These are phyloP conservation scores for Macrolepiota fuliginosa DNA, from an alignment of 768 basidiomycete genomes.

Conservation along the genomic window DNA sequence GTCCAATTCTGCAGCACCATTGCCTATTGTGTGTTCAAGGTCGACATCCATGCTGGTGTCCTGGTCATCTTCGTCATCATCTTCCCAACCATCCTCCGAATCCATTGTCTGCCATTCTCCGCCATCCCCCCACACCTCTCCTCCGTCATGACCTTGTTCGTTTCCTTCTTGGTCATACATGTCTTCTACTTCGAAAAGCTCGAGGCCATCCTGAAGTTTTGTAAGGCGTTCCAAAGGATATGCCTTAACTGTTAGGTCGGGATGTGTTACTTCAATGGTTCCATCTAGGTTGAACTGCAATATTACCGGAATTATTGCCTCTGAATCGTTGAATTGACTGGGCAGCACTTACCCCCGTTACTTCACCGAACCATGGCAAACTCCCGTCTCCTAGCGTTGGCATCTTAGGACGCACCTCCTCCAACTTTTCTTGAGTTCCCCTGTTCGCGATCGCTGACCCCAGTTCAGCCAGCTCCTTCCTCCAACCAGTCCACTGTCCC, in stretches of 20 bases:
- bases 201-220: constrained; percentile 76
- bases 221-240: constrained; percentile 71
- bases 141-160: constrained; percentile 39
- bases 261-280: constrained; percentile 67
- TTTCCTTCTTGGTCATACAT: constrained; percentile 53
- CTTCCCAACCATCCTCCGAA: constrained; percentile 36
- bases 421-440: constrained; percentile 34
- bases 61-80: constrained; percentile 20
- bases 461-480: constrained; percentile 67
- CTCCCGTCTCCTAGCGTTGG: constrained; percentile 36
- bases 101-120: constrained; percentile 47
- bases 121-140: constrained; percentile 41
- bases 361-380: constrained; percentile 86
- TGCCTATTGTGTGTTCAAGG: not conserved
- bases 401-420: constrained; percentile 41
- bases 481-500: constrained; percentile 64
- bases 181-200: constrained; percentile 68
- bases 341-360: constrained; percentile 54
- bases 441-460: constrained; percentile 54
- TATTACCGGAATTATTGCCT: not conserved
- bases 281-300: constrained; percentile 72
- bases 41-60: constrained; percentile 21
- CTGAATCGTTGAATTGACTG: constrained; percentile 4
- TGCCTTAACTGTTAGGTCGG: constrained; percentile 44
- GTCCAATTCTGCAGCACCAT: not conserved